A percentile compares a stretch with the other conserved stretches of the same genome.
These are phyloP conservation scores for Hypericum androsaemum DNA, from an alignment of 345 rosid genomes.

Conservation along the genomic window DNA sequence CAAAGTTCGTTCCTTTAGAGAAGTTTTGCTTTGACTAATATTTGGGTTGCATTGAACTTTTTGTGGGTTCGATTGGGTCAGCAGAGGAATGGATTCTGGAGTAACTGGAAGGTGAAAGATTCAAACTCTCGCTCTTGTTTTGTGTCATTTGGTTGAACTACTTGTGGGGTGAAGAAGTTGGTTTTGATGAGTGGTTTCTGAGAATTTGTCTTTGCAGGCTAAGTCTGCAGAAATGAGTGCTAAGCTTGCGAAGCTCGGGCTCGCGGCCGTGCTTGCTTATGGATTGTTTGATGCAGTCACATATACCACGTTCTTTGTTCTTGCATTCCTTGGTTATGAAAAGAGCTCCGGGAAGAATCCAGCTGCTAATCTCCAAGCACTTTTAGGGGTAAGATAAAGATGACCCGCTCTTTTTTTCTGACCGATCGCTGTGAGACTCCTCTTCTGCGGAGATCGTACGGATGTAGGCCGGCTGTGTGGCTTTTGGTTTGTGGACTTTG, in stretches of 20 bases:
- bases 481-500: too few species aligned
- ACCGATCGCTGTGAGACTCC: too few species aligned
- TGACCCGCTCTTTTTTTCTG: not conserved
- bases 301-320: constrained; percentile 28
- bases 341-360: constrained; percentile 33
- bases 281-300: constrained; percentile 34
- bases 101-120: constrained; percentile 11
- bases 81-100: constrained; percentile 3
- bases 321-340: constrained; percentile 34
- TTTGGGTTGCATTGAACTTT: too few species aligned
- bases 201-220: not conserved
- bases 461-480: too few species aligned
- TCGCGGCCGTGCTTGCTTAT: constrained; percentile 33
- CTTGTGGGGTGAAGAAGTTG: too few species aligned
- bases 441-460: too few species aligned
- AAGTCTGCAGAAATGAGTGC: constrained; percentile 21
- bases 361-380: constrained; percentile 33
- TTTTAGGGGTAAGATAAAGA: constrained; percentile 20
- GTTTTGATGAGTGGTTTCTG: not conserved
- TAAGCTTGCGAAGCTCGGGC: constrained; percentile 33
- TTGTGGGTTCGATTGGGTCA: not conserved
- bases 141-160: too few species aligned
- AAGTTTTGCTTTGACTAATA: too few species aligned
- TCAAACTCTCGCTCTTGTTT: not conserved
- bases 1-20: too few species aligned